Evolutionary conservation across 2,329 filamentous ascomycete genomes (phyloP).

Genomic region (Fusarium acutatum): DNA sequence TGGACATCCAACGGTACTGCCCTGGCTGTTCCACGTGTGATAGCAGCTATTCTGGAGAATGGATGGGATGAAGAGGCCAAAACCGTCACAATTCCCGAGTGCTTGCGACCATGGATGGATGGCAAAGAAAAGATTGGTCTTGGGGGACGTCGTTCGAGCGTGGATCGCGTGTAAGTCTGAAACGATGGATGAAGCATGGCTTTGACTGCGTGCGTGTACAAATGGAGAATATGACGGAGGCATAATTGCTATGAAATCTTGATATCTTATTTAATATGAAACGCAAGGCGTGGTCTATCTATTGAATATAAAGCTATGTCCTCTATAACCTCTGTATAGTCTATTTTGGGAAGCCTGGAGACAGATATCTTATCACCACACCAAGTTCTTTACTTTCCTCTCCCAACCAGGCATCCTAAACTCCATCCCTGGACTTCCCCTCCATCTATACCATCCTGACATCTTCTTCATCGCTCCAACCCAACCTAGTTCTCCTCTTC

Average conservation of each 20-base stretch:
- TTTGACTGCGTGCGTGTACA: slow-evolving; percentile 21
- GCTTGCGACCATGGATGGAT: slow-evolving; percentile 85
- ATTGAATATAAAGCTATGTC: neutral
- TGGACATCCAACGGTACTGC: slow-evolving; percentile 96
- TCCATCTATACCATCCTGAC: slow-evolving; percentile 47
- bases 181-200: neutral
- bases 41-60: slow-evolving; percentile 90
- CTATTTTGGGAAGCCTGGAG: neutral
- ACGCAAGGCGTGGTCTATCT: slow-evolving; percentile 8
- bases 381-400: slow-evolving; percentile 22
- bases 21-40: slow-evolving; percentile 85
- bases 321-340: neutral
- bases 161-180: slow-evolving; percentile 40
- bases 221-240: slow-evolving; percentile 9
- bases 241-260: slow-evolving; percentile 9
- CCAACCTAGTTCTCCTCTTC: slow-evolving; percentile 56
- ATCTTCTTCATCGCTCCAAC: slow-evolving; percentile 55
- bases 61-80: slow-evolving; percentile 79
- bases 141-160: slow-evolving; percentile 41
- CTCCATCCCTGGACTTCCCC: slow-evolving; percentile 38
- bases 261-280: slow-evolving; percentile 28
- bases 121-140: slow-evolving; percentile 71
- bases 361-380: slow-evolving; percentile 2
- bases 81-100: slow-evolving; percentile 79
- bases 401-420: slow-evolving; percentile 41